Evolutionary conservation across 108 stramenopile species (phyloP).

Genomic region (Cyclotella atomus): DNA sequence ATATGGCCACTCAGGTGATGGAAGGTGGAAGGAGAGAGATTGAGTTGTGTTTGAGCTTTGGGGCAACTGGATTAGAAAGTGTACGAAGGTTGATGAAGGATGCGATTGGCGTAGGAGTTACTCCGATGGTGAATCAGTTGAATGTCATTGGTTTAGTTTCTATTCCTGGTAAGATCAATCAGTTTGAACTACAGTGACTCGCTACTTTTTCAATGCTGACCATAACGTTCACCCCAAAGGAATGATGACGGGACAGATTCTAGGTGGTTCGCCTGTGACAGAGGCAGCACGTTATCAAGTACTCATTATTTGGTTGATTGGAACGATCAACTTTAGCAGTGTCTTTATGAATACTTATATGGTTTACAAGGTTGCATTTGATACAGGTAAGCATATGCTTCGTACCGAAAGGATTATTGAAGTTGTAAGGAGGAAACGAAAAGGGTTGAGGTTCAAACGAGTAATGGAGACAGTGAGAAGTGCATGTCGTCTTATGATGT

Average conservation of each 20-base stretch:
- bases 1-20: slow-evolving; percentile 58
- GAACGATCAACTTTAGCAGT: slow-evolving; percentile 45
- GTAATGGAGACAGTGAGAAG: neutral
- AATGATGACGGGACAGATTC: slow-evolving; percentile 96
- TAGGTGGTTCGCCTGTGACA: slow-evolving; percentile 77
- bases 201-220: neutral
- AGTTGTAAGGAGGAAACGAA: slow-evolving; percentile 25
- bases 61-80: slow-evolving; percentile 63
- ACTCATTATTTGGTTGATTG: slow-evolving; percentile 85
- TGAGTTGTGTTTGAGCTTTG: slow-evolving; percentile 69
- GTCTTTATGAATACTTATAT: slow-evolving; percentile 52
- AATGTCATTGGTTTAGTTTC: slow-evolving; percentile 83
- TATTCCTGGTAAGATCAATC: slow-evolving; percentile 68
- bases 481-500: slow-evolving; percentile 1
- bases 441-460: slow-evolving; percentile 1
- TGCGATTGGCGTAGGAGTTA: slow-evolving; percentile 53
- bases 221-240: slow-evolving; percentile 1
- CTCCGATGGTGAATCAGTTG: slow-evolving; percentile 64
- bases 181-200: neutral
- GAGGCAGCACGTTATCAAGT: slow-evolving; percentile 92
- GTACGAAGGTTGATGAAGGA: slow-evolving; percentile 51
- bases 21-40: slow-evolving; percentile 58
- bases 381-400: slow-evolving; percentile 46
- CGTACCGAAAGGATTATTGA: slow-evolving; percentile 47
- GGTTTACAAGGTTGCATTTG: slow-evolving; percentile 62